Evolutionary conservation across 179 eudicot species (phyloP), one percentile per base, ranked within the genome.

Genomic region (Actinidia chinensis): DNA sequence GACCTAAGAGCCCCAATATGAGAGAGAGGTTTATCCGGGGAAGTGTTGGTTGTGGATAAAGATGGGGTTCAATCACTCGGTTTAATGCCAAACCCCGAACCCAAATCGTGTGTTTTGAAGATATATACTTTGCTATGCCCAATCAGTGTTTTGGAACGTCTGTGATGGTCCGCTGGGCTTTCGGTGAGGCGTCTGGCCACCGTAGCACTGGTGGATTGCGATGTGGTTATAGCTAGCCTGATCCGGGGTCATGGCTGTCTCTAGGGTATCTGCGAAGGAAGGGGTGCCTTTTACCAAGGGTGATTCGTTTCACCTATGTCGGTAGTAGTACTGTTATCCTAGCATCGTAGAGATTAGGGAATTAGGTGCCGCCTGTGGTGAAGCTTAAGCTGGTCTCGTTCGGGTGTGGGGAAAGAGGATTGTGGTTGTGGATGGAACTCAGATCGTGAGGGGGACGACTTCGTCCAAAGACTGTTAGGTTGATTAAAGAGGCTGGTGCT

Each of bases 351-450:
- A 87, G 87, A 93, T 92, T 76, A 77, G 98, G 69, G 98, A 94
- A 23, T 92, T 94, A n/a, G 95, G 97, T n/a, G n/a, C n/a, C n/a
- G n/a, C n/a, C n/a, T n/a, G n/a, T n/a, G 0, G 95, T 92, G 25
- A 94, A 92, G 85, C 87, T 93, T 14, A 93, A 92, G 88, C 79
- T 92, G 13, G 86, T 0, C 93, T 97, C 0, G 97, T 91, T 5
- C 48, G 85, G 60, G 92, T 92, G 84, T 89, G 86, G 68, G 97
- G 93, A 1, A 91, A 92, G 78, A 80, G 93, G 82, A 93, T 92
- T 23, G 95, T 92, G 77, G 97, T 91, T 48, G 97, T 92, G 43
- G 97, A 92, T 74, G 97, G n/a, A n/a, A 91, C 47, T 92, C 97
- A n/a, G 8, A 92, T 92, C 47, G 97, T 91, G 61, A 81, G 97